phyloP scores from a whole-genome alignment of 2,329 filamentous ascomycete genomes.

The Claviceps sorghi region DNA sequence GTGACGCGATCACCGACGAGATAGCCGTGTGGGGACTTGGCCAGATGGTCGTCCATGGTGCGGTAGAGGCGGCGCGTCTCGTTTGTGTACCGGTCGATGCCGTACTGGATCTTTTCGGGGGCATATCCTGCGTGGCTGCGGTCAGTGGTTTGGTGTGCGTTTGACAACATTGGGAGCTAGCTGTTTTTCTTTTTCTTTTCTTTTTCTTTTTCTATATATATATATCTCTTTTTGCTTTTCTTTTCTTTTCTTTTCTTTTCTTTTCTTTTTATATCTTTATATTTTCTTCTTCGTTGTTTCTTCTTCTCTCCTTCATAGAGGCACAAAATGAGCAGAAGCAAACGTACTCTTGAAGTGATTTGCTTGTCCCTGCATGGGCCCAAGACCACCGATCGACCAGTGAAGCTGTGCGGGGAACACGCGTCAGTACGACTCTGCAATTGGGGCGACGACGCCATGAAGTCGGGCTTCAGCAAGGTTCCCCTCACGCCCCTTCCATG shows the following conservation, averaged over 20 bases:
- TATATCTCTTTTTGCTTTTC: no score
- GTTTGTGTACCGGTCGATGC: constrained; percentile 66
- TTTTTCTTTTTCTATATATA: no score
- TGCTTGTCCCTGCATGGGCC: constrained; percentile 68
- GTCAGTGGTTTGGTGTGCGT: background rate
- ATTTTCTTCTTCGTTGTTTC: background rate
- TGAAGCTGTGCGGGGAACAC: constrained; percentile 28
- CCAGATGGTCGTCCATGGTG: constrained; percentile 59
- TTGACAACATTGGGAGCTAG: no score
- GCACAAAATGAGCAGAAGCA: background rate
- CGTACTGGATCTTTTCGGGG: constrained; percentile 69
- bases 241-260: background rate
- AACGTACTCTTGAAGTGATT: constrained; percentile 61
- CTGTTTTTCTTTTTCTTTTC: no score
- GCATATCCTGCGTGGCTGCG: constrained; percentile 47
- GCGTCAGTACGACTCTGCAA: no score
- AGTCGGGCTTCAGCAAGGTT: no score
- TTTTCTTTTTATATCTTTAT: no score
- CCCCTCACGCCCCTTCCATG: no score
- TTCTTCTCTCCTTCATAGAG: no score
- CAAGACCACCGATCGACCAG: constrained; percentile 67
- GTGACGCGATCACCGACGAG: constrained; percentile 55
- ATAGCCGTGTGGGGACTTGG: constrained; percentile 38
- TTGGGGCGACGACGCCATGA: no score
- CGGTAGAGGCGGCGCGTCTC: constrained; percentile 73